A percentile compares a stretch with the other conserved stretches of the same genome.
phyloP scores from a whole-genome alignment of 371 early-diverging fungal species.

The Mucor irregularis region DNA sequence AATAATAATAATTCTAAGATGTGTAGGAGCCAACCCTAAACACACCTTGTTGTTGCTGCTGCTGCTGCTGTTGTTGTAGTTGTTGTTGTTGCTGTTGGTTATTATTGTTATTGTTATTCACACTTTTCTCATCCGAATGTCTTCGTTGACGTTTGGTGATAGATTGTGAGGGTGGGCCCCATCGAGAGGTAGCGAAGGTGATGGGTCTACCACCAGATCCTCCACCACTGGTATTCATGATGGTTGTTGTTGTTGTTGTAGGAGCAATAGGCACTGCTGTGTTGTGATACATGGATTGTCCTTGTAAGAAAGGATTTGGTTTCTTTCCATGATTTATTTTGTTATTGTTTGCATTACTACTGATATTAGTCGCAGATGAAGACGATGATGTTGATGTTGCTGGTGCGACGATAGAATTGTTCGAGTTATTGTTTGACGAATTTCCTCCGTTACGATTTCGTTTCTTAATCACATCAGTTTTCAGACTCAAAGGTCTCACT shows the following conservation, averaged over 20 bases:
- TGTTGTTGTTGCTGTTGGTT: conserved; percentile 7
- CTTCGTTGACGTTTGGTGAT: conserved; percentile 41
- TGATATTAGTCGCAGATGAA: not conserved
- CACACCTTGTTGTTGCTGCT: conserved; percentile 12
- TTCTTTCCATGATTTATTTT: conserved; percentile 9
- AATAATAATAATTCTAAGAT: not conserved
- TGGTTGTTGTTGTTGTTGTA: not conserved
- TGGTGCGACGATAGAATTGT: no score
- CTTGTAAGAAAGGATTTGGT: conserved; percentile 12
- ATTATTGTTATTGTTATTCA: not conserved
- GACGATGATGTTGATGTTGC: not conserved
- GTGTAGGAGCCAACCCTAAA: conserved; percentile 12
- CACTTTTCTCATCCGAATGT: conserved; percentile 27
- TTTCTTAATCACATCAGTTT: conserved; percentile 85
- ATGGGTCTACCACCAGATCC: conserved; percentile 26
- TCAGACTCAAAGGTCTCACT: conserved; percentile 79
- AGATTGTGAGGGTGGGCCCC: conserved; percentile 25
- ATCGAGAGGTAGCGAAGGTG: conserved; percentile 32
- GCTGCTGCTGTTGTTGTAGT: conserved; percentile 9
- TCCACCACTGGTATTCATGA: conserved; percentile 1
- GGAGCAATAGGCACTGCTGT: not conserved
- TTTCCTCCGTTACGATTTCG: conserved; percentile 68
- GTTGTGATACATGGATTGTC: not conserved
- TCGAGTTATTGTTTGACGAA: no score
- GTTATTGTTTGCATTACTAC: not conserved